A percentile compares a stretch with the other conserved stretches of the same genome.
phyloP scores from a whole-genome alignment of 1,284 basidiomycete genomes.

The Sphagnurus paluster region DNA sequence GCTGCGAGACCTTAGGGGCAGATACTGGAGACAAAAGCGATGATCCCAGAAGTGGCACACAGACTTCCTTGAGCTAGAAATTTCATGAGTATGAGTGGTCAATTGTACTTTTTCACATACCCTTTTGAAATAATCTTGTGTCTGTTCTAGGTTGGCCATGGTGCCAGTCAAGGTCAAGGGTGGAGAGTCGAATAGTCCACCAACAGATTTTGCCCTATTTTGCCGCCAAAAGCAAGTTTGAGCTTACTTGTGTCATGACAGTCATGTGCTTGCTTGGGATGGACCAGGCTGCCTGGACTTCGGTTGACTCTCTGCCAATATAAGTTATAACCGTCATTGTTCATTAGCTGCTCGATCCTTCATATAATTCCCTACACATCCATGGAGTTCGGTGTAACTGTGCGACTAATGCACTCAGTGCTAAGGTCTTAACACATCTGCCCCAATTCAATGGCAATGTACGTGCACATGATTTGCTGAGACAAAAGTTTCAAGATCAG shows the following conservation, averaged over 20 bases:
- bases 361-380: no score
- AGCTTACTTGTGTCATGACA: no score
- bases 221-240: no score
- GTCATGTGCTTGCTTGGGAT: no score
- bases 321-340: no score
- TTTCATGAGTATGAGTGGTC: neutral
- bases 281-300: no score
- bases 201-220: no score
- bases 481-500: neutral
- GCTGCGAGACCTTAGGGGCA: conserved; percentile 47
- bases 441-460: neutral
- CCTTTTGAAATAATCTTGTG: conserved; percentile 32
- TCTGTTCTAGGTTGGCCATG: conserved; percentile 10
- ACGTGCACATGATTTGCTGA: neutral
- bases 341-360: no score
- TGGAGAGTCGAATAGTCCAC: no score
- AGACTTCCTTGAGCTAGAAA: conserved; percentile 70
- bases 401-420: no score
- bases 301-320: no score
- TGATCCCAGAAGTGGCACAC: conserved; percentile 75
- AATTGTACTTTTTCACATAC: conserved; percentile 22
- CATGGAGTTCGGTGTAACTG: no score
- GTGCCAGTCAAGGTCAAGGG: neutral
- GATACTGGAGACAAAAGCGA: conserved; percentile 57
- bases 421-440: neutral